Conservation (phyloP, 306 rosid genomes). For the Quercus aquifolioides region DNA sequence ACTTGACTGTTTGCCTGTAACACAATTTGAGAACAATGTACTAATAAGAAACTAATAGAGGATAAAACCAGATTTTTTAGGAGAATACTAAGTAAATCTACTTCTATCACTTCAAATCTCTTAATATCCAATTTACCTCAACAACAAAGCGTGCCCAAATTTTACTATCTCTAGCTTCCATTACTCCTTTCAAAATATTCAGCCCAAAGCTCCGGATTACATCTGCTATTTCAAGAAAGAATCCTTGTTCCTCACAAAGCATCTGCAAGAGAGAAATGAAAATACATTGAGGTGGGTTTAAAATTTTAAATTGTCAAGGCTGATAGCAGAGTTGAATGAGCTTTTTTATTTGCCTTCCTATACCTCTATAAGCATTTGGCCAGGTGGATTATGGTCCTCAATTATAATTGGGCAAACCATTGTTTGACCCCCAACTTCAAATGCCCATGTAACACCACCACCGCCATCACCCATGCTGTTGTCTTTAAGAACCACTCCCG, state of each 20-base stretch:
- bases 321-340: background rate
- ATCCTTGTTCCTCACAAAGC: slow-evolving; percentile 71
- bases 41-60: background rate
- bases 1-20: slow-evolving; percentile 54
- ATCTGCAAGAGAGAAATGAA: slow-evolving; percentile 44
- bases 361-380: slow-evolving; percentile 94
- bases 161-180: slow-evolving; percentile 62
- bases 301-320: background rate
- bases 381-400: slow-evolving; percentile 70
- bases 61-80: background rate
- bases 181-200: slow-evolving; percentile 72
- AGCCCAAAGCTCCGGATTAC: slow-evolving; percentile 58
- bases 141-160: slow-evolving; percentile 76
- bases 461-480: slow-evolving; percentile 24
- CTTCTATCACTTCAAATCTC: background rate
- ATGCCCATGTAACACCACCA: slow-evolving; percentile 77
- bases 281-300: slow-evolving; percentile 3
- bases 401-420: slow-evolving; percentile 79
- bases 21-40: slow-evolving; percentile 7
- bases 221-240: slow-evolving; percentile 79
- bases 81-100: background rate
- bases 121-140: slow-evolving; percentile 48
- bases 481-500: slow-evolving; percentile 42
- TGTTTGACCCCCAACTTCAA: slow-evolving; percentile 60
- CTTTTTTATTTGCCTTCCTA: background rate